Evolutionary conservation across 257 asterid species (phyloP).

Genomic region (Solanum phureja): DNA sequence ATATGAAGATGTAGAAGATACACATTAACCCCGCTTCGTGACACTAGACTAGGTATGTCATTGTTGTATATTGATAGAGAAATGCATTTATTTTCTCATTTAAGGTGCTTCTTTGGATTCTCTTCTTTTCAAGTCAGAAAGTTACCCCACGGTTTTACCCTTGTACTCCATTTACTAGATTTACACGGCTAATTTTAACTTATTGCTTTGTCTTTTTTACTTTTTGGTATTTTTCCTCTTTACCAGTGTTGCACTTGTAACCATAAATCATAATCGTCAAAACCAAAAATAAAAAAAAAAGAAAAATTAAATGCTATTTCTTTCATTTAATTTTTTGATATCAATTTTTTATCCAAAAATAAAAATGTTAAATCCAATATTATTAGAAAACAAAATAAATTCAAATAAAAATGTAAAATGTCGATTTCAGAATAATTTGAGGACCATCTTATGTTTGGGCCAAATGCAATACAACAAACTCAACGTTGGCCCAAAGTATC

Average conservation of each 20-base stretch:
- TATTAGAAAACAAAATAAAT: neutral
- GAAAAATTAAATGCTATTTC: neutral
- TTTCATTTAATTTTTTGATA: neutral
- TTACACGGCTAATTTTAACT: neutral
- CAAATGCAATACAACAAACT: neutral
- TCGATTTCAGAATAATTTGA: neutral
- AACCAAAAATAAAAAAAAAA: neutral
- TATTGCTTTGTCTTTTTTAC: neutral
- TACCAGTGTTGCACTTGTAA: neutral
- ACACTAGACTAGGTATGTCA: neutral
- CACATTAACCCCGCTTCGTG: no score
- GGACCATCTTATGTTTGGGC: neutral
- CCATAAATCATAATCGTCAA: neutral
- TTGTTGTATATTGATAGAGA: neutral
- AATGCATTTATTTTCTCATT: neutral
- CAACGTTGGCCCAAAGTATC: neutral
- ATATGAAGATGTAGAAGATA: fast-evolving
- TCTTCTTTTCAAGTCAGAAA: neutral
- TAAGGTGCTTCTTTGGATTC: neutral
- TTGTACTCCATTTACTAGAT: neutral
- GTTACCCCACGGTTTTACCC: neutral
- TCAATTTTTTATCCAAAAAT: neutral
- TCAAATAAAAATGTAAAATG: neutral
- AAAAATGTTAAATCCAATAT: neutral
- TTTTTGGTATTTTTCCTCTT: neutral